Conservation (phyloP, 2,329 filamentous ascomycete species). For the Cytospora chrysosperma region DNA sequence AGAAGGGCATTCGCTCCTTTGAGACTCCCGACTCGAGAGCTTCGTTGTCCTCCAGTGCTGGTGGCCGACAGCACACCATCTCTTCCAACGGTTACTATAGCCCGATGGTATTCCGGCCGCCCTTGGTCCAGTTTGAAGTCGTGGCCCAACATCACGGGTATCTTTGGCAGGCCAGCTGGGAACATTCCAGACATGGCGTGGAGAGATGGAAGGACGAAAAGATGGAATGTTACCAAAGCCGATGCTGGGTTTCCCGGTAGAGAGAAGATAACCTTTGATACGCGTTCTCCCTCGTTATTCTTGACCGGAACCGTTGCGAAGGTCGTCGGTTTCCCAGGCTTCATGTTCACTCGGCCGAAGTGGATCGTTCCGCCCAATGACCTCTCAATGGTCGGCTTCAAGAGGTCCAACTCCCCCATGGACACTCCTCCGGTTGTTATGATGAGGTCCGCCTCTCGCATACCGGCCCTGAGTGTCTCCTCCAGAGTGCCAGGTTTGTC, state of each 20-base stretch:
- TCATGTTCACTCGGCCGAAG: conserved; percentile 96
- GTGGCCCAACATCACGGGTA: conserved; percentile 70
- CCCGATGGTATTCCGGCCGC: conserved; percentile 89
- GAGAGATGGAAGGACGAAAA: conserved; percentile 87
- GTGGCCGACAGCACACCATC: conserved; percentile 71
- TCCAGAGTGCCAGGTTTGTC: conserved; percentile 76
- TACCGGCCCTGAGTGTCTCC: conserved; percentile 69
- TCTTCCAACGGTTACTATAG: conserved; percentile 61
- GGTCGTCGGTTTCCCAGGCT: conserved; percentile 95
- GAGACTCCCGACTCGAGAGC: conserved; percentile 84
- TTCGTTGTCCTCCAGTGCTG: conserved; percentile 88
- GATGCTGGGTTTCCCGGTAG: conserved; percentile 93
- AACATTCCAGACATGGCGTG: conserved; percentile 72
- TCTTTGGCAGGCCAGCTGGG: conserved; percentile 67
- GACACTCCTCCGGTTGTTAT: conserved; percentile 93
- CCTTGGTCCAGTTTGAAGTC: conserved; percentile 72
- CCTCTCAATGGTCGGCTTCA: conserved; percentile 94
- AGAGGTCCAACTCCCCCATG: conserved; percentile 95
- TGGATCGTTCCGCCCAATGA: conserved; percentile 88
- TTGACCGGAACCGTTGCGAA: conserved; percentile 83
- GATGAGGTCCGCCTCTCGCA: conserved; percentile 75
- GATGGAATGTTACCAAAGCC: conserved; percentile 86
- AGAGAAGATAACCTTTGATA: conserved; percentile 76
- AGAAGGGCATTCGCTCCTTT: conserved; percentile 85
- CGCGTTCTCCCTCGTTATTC: conserved; percentile 55